These are phyloP conservation scores for Aspergillus cavernicola DNA, from an alignment of 495 filamentous ascomycete species.

Conservation along the genomic window DNA sequence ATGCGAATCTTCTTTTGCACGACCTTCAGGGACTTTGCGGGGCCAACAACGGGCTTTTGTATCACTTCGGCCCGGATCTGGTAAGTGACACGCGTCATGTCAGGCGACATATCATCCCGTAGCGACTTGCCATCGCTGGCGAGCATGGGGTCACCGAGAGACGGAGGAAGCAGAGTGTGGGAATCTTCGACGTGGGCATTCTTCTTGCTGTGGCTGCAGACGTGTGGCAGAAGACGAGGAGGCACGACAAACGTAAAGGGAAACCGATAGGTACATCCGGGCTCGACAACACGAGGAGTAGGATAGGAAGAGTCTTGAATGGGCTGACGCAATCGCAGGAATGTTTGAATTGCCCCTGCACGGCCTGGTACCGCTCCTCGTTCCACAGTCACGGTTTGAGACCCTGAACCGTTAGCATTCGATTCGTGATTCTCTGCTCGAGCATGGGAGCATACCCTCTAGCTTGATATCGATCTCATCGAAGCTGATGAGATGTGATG, in stretches of 20 bases:
- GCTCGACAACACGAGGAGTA: conserved; percentile 61
- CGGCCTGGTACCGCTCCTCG: conserved; percentile 46
- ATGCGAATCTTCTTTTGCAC: conserved; percentile 64
- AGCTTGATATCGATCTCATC: conserved; percentile 78
- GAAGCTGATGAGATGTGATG: conserved; percentile 65
- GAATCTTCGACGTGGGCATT: conserved; percentile 60
- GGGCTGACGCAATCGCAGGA: conserved; percentile 81
- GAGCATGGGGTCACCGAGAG: conserved; percentile 64
- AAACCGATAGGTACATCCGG: conserved; percentile 63
- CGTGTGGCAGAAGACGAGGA: conserved; percentile 58
- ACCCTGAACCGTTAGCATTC: conserved; percentile 34
- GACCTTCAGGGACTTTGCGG: conserved; percentile 44
- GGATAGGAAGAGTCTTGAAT: conserved; percentile 67
- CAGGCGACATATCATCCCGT: conserved; percentile 77
- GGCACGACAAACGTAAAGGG: conserved; percentile 91
- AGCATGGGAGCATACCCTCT: conserved; percentile 50
- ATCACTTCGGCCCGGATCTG: conserved; percentile 56
- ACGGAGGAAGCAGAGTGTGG: conserved; percentile 79
- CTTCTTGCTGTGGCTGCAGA: conserved; percentile 55
- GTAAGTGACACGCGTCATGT: conserved; percentile 78
- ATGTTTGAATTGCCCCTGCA: conserved; percentile 55
- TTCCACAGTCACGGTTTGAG: conserved; percentile 49
- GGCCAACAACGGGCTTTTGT: conserved; percentile 24
- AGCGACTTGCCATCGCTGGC: conserved; percentile 46
- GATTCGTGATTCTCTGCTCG: conserved; percentile 24